phyloP scores from a whole-genome alignment of 2,329 filamentous ascomycete species.

The Trichophyton benhamiae region DNA sequence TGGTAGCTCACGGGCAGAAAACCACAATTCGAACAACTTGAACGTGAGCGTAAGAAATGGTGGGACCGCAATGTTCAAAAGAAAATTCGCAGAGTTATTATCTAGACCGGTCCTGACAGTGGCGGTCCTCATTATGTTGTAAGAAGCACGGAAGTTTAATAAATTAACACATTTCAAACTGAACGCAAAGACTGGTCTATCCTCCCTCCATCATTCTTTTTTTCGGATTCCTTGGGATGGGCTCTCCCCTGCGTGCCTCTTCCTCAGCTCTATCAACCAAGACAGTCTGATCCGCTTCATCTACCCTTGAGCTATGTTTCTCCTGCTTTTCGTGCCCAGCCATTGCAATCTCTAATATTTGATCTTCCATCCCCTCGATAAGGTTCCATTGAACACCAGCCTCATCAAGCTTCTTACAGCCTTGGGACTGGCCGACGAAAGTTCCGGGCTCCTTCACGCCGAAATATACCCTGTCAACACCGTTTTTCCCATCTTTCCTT shows the following conservation, averaged over 20 bases:
- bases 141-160: not conserved
- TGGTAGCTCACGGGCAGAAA: constrained; percentile 5
- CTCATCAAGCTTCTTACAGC: constrained; percentile 55
- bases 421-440: constrained; percentile 74
- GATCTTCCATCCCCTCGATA: constrained; percentile 61
- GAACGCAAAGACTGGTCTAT: constrained; percentile 4
- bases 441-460: constrained; percentile 81
- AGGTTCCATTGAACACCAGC: constrained; percentile 63
- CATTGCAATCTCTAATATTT: constrained; percentile 71
- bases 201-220: constrained; percentile 36
- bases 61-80: not conserved
- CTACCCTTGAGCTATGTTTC: constrained; percentile 20
- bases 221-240: constrained; percentile 32
- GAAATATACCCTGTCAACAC: constrained; percentile 68
- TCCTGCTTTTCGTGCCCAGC: constrained; percentile 53
- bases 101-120: not conserved
- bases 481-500: constrained; percentile 23
- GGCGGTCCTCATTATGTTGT: not conserved
- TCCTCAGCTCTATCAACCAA: constrained; percentile 29
- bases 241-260: constrained; percentile 28
- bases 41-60: not conserved
- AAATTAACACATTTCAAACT: not conserved
- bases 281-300: constrained; percentile 22
- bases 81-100: not conserved
- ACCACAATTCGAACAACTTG: not conserved